phyloP scores from a whole-genome alignment of 768 basidiomycete genomes.

The Phylloporus arenicola region DNA sequence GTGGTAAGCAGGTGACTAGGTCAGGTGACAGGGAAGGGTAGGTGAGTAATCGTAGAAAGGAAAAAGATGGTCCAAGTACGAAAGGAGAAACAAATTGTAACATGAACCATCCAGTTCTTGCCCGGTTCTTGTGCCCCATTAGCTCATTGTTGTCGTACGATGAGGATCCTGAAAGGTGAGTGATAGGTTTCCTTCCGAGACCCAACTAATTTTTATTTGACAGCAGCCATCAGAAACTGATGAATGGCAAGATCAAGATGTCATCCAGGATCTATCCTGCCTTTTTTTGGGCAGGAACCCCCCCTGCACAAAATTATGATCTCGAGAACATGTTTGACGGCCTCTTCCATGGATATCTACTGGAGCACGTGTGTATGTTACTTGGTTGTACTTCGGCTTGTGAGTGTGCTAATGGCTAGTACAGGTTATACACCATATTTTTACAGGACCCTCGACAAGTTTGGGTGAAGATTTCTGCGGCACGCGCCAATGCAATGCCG shows the following conservation, averaged over 20 bases:
- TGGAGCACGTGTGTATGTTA: neutral
- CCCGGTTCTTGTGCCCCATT: neutral
- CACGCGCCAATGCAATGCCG: neutral
- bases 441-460: neutral
- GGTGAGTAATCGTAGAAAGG: too few relatives aligned
- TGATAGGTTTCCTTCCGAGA: too few relatives aligned
- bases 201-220: neutral
- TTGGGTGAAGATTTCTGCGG: neutral
- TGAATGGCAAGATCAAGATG: neutral
- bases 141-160: neutral
- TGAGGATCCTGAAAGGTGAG: neutral
- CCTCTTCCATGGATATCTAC: neutral
- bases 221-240: neutral
- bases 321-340: neutral
- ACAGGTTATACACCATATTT: neutral
- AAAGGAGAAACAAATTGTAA: too few relatives aligned
- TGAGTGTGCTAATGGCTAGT: neutral
- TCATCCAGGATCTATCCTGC: neutral
- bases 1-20: too few relatives aligned
- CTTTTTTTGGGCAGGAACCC: neutral
- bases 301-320: neutral
- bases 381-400: neutral
- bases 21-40: too few relatives aligned
- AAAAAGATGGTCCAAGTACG: too few relatives aligned
- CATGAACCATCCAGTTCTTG: too few relatives aligned